Evolutionary conservation across 352 stramenopile genomes (phyloP), one percentile per base, ranked within the genome.

Genomic region (Pythium pyrilobum): DNA sequence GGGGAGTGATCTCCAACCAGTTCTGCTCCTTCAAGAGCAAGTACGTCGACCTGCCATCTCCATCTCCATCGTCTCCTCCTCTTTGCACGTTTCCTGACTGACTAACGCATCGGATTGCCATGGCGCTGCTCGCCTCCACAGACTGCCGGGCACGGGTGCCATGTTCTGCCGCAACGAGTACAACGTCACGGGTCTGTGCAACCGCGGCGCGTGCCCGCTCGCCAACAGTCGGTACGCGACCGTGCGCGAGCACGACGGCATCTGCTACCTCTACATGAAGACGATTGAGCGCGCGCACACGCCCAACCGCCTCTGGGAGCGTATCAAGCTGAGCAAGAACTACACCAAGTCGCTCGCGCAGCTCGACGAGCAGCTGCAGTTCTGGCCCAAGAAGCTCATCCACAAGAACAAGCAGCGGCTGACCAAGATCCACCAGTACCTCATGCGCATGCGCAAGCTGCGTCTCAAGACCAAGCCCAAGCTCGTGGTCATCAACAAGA

Each of bases 11-110:
- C 69, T 98, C 97, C 62, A 89, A 98, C 69, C 85, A 98, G 71
- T 98, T 99, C 70, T 99, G 97, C 82, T 98, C 95, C 37, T 99
- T 98, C 81, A 99, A 99, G 87, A 96, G 82, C 62, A 98, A 97
- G 75, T 56, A 56, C 36, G 48, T 56, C 2, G 16, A 9, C 23
- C 29, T n/a, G n/a, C n/a, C n/a, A 88, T 81, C 43, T 66, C 69
- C 12, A 52, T 11, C n/a, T n/a, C 20, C 2, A 47, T 12, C n/a
- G 21, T 20, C 48, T 36, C 10, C 16, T 15, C 31, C 16, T 8
- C 16, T n/a, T n/a, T n/a, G n/a, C n/a, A n/a, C n/a, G n/a, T n/a
- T n/a, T n/a, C n/a, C n/a, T n/a, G n/a, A 39, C 25, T 34, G 18
- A 39, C 24, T 41, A 23, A 25, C 16, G 21, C 16, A 18, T 11